These are phyloP conservation scores for Phytophthora kernoviae DNA, from an alignment of 352 stramenopile genomes.

Conservation along the genomic window DNA sequence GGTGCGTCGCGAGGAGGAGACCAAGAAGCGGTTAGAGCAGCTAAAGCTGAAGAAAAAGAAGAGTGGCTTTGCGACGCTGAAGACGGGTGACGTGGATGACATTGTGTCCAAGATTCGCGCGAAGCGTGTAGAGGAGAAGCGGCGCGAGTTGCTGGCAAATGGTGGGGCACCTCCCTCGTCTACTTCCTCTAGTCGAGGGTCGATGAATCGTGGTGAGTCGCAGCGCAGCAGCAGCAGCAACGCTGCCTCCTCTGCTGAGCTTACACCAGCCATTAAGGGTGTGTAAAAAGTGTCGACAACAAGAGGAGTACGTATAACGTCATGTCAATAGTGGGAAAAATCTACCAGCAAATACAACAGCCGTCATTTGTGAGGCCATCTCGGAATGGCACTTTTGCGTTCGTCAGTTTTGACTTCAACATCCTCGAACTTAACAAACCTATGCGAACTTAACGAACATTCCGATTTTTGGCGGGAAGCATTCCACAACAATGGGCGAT, in stretches of 20 bases:
- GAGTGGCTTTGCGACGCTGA: conserved; percentile 69
- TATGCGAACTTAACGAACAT: too few species aligned
- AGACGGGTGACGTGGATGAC: conserved; percentile 81
- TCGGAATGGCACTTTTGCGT: not conserved
- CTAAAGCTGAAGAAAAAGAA: conserved; percentile 84
- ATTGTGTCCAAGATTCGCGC: conserved; percentile 85
- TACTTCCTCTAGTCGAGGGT: conserved; percentile 28
- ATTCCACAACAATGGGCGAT: conserved; percentile 26
- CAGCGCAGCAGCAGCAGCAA: conserved; percentile 18
- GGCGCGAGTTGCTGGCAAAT: conserved; percentile 57
- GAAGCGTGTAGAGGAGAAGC: conserved; percentile 82
- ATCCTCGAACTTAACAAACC: not conserved
- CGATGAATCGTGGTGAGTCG: conserved; percentile 6
- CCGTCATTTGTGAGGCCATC: not conserved
- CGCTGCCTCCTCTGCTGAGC: conserved; percentile 8
- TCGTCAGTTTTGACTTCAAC: not conserved
- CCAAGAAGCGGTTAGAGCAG: conserved; percentile 78
- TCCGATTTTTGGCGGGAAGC: conserved; percentile 25
- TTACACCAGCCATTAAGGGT: conserved; percentile 34
- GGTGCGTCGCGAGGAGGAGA: conserved; percentile 77
- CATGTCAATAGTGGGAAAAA: conserved; percentile 26
- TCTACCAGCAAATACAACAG: not conserved
- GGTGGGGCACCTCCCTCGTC: conserved; percentile 27
- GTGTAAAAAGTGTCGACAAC: conserved; percentile 36
- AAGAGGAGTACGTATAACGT: conserved; percentile 20